A percentile compares a stretch with the other conserved stretches of the same genome.
These are phyloP conservation scores for Amoeboradix gromovi DNA, from an alignment of 371 early-diverging fungal genomes.

Conservation along the genomic window DNA sequence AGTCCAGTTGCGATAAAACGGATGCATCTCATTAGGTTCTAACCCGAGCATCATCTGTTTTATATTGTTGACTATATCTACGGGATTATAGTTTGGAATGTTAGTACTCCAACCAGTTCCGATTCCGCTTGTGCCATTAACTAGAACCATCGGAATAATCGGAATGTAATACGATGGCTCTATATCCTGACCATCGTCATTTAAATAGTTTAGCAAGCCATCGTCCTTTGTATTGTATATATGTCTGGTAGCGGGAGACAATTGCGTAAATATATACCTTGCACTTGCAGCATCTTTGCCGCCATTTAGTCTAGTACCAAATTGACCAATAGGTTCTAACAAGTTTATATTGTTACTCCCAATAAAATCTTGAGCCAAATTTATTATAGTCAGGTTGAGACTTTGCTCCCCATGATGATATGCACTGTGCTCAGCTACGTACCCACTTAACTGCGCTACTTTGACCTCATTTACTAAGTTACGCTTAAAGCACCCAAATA, in stretches of 20 bases:
- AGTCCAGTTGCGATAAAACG: slow-evolving; percentile 54
- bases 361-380: slow-evolving; percentile 90
- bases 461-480: slow-evolving; percentile 63
- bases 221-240: slow-evolving; percentile 75
- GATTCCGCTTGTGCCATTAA: slow-evolving; percentile 96
- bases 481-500: slow-evolving; percentile 75
- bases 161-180: slow-evolving; percentile 97
- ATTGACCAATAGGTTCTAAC: slow-evolving; percentile 75
- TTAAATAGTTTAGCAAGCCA: slow-evolving; percentile 49
- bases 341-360: slow-evolving; percentile 93
- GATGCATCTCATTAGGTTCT: slow-evolving; percentile 44
- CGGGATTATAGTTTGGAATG: slow-evolving; percentile 57
- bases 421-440: slow-evolving; percentile 69
- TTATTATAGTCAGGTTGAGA: slow-evolving; percentile 68
- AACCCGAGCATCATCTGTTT: slow-evolving; percentile 47
- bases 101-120: slow-evolving; percentile 66
- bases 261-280: slow-evolving; percentile 83
- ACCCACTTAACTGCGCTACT: slow-evolving; percentile 82
- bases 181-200: slow-evolving; percentile 76
- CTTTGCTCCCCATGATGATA: slow-evolving; percentile 96
- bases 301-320: slow-evolving; percentile 85
- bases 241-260: slow-evolving; percentile 43
- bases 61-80: slow-evolving; percentile 73
- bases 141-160: slow-evolving; percentile 79
- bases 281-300: slow-evolving; percentile 94